Conservation (phyloP, 352 stramenopile species). For the Phytopythium sindhum region DNA sequence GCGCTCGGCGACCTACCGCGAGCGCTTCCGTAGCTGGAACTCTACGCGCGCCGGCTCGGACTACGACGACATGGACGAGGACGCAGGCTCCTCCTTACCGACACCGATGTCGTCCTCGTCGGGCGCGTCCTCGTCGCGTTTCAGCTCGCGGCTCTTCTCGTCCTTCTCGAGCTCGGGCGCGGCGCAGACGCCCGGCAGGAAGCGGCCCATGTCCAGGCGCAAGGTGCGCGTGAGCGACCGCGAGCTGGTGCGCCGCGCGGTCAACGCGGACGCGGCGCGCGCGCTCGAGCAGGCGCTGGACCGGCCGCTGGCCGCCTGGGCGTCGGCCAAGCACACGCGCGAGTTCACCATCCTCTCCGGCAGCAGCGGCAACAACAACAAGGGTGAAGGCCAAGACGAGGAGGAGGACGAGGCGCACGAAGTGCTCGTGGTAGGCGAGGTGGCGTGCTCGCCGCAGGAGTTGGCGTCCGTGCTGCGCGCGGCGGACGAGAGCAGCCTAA, state of each 20-base stretch:
- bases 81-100: not conserved
- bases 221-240: slow-evolving; percentile 24
- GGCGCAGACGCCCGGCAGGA: not conserved
- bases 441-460: slow-evolving; percentile 28
- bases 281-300: slow-evolving; percentile 20
- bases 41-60: slow-evolving; percentile 2
- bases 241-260: slow-evolving; percentile 22
- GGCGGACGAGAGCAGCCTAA: slow-evolving; percentile 26
- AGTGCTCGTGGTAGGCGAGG: slow-evolving; percentile 22
- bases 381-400: not conserved
- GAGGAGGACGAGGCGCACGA: slow-evolving; percentile 15
- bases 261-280: slow-evolving; percentile 8
- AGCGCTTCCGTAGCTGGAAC: slow-evolving; percentile 7
- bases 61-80: not conserved
- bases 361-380: slow-evolving; percentile 1
- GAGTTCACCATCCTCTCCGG: slow-evolving; percentile 27
- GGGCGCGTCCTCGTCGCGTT: not conserved
- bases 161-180: not conserved
- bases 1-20: not conserved
- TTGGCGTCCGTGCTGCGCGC: slow-evolving; percentile 20
- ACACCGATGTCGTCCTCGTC: not conserved
- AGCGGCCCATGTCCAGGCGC: not conserved
- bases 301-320: slow-evolving; percentile 18
- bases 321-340: slow-evolving; percentile 3
- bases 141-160: not conserved